Percentiles rank a stretch among this genome's conserved stretches.
Evolutionary conservation across 495 filamentous ascomycete genomes (phyloP).

Genomic region (Lepraria neglecta): DNA sequence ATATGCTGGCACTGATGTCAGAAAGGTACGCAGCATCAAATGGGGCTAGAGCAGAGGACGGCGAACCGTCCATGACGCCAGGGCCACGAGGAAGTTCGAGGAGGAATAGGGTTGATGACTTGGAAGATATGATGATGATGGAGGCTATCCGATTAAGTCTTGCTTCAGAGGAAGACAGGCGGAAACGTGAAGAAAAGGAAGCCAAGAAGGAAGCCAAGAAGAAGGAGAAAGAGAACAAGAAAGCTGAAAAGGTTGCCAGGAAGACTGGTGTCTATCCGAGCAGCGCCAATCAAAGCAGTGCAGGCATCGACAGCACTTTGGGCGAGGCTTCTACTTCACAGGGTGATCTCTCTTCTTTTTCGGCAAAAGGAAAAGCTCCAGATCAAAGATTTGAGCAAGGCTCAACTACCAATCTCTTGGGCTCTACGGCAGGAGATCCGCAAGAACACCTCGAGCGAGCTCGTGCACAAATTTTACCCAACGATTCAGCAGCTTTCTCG

Average conservation of each 20-base stretch:
- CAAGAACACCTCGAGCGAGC: slow-evolving; percentile 28
- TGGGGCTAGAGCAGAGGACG: slow-evolving; percentile 40
- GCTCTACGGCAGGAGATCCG: slow-evolving; percentile 15
- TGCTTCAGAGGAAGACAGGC: slow-evolving; percentile 83
- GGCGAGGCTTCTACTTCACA: slow-evolving; percentile 38
- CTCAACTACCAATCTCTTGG: slow-evolving; percentile 7
- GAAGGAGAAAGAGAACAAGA: slow-evolving; percentile 75
- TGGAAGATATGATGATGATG: slow-evolving; percentile 98
- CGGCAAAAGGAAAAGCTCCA: slow-evolving; percentile 69
- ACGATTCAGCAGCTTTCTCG: slow-evolving; percentile 27
- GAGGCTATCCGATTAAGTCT: slow-evolving; percentile 87
- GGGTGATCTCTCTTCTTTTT: slow-evolving; percentile 21
- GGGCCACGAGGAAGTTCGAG: slow-evolving; percentile 54
- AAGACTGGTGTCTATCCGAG: slow-evolving; percentile 48
- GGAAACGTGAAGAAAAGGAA: slow-evolving; percentile 74
- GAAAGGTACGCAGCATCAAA: slow-evolving; percentile 38
- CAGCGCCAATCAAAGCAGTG: slow-evolving; percentile 34
- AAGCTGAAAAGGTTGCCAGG: slow-evolving; percentile 66
- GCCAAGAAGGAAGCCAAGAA: slow-evolving; percentile 73
- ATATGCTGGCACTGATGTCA: slow-evolving; percentile 47
- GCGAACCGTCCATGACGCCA: slow-evolving; percentile 39
- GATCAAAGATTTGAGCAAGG: slow-evolving; percentile 25
- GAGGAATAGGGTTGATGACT: slow-evolving; percentile 67
- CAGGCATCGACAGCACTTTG: slow-evolving; percentile 30
- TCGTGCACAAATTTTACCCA: slow-evolving; percentile 27